Evolutionary conservation across 139 green algal genomes (phyloP), one percentile per base, ranked within the genome.

Genomic region (Asterochloris erici): DNA sequence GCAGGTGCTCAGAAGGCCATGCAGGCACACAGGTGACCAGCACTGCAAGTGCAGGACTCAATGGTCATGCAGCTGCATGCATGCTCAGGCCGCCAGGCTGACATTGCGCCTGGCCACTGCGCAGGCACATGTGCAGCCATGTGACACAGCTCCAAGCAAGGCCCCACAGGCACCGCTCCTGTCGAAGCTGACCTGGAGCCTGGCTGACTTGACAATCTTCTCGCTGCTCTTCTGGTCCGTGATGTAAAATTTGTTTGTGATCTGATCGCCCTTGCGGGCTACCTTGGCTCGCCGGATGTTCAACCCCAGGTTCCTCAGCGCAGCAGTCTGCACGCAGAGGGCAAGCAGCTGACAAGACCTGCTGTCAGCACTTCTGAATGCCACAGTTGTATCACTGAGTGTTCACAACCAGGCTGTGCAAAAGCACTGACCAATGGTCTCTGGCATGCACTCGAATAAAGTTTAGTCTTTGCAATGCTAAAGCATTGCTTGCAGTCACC

Each of bases 251-350:
- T 85, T 94, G 74, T 94, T 94, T 19, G 27, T 11, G 12, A 82
- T 78, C 16, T 27, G 23, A 15, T 77, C 81, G 28, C 73, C 70
- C 0, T n/a, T 73, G 47, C 84, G 74, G 26, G 68, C 71, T 24
- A 98, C 82, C 86, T 97, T 97, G 24, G 94, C 96, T 11, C 91
- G 87, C 11, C 91, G 83, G 78, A 98, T 98, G 88, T 98, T 98
- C 26, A 98, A 87, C 60, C 91, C 91, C 73, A 98, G 79, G 74
- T 96, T 96, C 79, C 94, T 95, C 66, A 98, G 88, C 0, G 94
- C 90, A 21, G 88, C 90, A 23, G 96, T 91, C 90, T 96, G 90
- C 76, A 86, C 69, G 10, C 66, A 71, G 19, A 71, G 66, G 66
- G 6, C 66, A 21, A 71, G 17, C 4, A 71, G 4, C 9, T 38